These are phyloP conservation scores for Pichiaceae sp. DNA, from an alignment of 1,139 yeast genomes.

Conservation along the genomic window DNA sequence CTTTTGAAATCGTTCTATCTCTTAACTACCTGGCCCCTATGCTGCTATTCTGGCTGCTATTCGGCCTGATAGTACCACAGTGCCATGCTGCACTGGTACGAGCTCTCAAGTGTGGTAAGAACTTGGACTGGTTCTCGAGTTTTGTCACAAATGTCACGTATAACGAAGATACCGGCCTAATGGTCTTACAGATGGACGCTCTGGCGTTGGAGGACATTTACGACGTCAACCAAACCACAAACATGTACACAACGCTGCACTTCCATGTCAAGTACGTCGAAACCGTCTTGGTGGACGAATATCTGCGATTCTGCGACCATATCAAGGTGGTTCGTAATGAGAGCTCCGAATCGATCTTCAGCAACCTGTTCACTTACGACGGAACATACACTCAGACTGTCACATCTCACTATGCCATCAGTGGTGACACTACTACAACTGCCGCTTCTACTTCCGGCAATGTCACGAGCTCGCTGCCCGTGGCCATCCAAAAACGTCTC, in stretches of 20 bases:
- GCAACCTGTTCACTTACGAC: conserved; percentile 1
- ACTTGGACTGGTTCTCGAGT: conserved; percentile 22
- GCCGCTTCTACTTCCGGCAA: conserved; percentile 1
- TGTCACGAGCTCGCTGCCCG: conserved; percentile 6
- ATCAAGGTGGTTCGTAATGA: conserved; percentile 11
- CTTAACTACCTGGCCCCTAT: too few species aligned
- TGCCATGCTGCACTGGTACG: too few species aligned
- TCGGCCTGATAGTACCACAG: too few species aligned
- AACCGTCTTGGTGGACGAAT: conserved; percentile 30
- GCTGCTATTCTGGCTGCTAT: too few species aligned
- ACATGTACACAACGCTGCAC: conserved; percentile 40
- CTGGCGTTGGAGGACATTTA: conserved; percentile 17
- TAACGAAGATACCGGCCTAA: conserved; percentile 21
- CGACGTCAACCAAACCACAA: conserved; percentile 38
- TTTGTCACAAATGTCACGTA: conserved; percentile 36
- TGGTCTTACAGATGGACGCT: conserved; percentile 30
- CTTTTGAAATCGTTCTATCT: too few species aligned
- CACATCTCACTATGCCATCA: neutral
- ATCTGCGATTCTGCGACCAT: conserved; percentile 37
- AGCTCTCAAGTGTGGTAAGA: too few species aligned
- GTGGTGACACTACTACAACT: neutral
- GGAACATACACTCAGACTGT: conserved; percentile 1
- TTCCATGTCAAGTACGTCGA: conserved; percentile 39
- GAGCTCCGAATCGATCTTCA: conserved; percentile 9
- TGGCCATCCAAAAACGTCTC: conserved; percentile 7